Conservation (phyloP, 768 basidiomycete genomes). For the Boletus fagicola region DNA sequence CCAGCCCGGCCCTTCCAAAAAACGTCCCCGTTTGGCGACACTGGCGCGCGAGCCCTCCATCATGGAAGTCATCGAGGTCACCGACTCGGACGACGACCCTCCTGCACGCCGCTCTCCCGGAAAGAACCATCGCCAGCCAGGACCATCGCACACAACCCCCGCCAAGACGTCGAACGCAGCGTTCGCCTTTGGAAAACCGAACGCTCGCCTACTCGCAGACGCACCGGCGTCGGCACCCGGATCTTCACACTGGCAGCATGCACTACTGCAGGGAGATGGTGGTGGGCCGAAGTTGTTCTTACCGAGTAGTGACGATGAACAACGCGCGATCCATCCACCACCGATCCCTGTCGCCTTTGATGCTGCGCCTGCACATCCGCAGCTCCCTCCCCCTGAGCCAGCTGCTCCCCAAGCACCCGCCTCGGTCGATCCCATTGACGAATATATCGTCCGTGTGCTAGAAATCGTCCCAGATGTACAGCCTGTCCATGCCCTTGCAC, state of each 20-base stretch:
- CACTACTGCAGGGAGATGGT: neutral
- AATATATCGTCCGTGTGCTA: slow-evolving; percentile 48
- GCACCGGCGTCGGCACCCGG: slow-evolving; percentile 3
- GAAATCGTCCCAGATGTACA: slow-evolving; percentile 73
- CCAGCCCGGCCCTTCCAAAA: slow-evolving; percentile 21
- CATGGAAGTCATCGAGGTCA: slow-evolving; percentile 46
- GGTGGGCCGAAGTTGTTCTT: slow-evolving; percentile 36
- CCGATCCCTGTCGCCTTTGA: neutral
- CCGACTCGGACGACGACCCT: slow-evolving; percentile 48
- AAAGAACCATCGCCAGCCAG: neutral
- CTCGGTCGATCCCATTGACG: slow-evolving; percentile 25
- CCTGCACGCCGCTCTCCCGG: slow-evolving; percentile 2
- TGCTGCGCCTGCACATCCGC: neutral
- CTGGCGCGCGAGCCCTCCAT: slow-evolving; percentile 9
- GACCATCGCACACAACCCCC: slow-evolving; percentile 8
- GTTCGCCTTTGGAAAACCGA: slow-evolving; percentile 16
- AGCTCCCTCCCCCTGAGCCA: neutral
- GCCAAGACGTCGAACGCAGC: neutral
- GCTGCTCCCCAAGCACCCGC: slow-evolving; percentile 6
- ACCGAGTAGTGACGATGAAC: slow-evolving; percentile 39
- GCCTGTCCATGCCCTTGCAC: slow-evolving; percentile 48
- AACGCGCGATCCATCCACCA: neutral
- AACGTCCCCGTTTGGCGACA: slow-evolving; percentile 5
- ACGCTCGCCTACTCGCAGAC: slow-evolving; percentile 9
- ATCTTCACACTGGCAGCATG: slow-evolving; percentile 16